Evolutionary conservation across 1,139 yeast species (phyloP), one percentile per base, ranked within the genome.

Genomic region (Yueomyces sp.): DNA sequence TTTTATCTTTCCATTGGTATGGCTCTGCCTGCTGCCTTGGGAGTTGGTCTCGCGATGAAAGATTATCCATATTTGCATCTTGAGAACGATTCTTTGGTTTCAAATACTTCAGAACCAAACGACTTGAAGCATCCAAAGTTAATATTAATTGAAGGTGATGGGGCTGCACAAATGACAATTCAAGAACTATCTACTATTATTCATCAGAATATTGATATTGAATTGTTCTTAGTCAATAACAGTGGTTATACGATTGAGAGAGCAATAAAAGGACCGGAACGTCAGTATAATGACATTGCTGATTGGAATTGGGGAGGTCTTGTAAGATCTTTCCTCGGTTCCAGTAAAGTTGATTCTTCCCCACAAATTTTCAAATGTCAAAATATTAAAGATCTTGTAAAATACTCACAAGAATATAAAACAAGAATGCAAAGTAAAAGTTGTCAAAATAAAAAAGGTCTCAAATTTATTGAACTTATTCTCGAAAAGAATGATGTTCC

Each of bases 171-270:
- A 64, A 82, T 86, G 94, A 84, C 95, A 2, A 71, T 81, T 40
- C 89, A 81, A 62, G 96, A 86, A 59, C 63, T 85, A 39, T 75
- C 91, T 1, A 75, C 85, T 27, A 78, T 73, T 57, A 63, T 81
- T 40, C 72, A 87, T 45, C 69, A 74, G 50, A 67, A 70, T 31
- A 67, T 80, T 34, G 72, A 73, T n/a, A 81, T 89, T 27, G 73
- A 80, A 39, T 70, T 87, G 31, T 69, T 84, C 50, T 60, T 86
- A 44, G 67, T 85, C 62, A 87, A 86, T 65, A 87, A 87, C 60
- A 74, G 75, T 44, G 96, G 96, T 0, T 87, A 86, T 64, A 80
- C 94, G 1, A 83, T 86, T 43, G 96, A 87, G 65, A 75, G 96
- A 53, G 75, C 81, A 32, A 82, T 86, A 46, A 73, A 78, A 60